A percentile compares a stretch with the other conserved stretches of the same genome.
These are phyloP conservation scores for Aegilops speltoides DNA, from an alignment of 176 grass and related monocot species.

Conservation along the genomic window DNA sequence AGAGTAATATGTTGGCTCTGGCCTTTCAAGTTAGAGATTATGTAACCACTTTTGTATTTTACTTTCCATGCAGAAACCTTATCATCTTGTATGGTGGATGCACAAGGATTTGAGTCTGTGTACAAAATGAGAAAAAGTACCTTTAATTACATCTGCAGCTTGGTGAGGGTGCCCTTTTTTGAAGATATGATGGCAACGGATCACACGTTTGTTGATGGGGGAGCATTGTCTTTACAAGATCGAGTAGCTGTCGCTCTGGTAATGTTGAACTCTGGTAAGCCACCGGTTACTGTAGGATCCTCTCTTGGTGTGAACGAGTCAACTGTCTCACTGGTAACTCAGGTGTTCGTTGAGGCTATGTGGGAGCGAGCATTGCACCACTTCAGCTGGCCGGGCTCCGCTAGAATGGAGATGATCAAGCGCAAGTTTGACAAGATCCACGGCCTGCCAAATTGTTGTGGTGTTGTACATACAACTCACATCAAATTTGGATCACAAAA, in stretches of 20 bases:
- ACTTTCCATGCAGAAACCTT: not conserved
- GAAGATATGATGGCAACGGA: not conserved
- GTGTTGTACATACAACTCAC: conserved; percentile 50
- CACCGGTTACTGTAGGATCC: conserved; percentile 37
- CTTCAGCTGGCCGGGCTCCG: conserved; percentile 41
- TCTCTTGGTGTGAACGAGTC: conserved; percentile 58
- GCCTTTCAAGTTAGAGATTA: not conserved
- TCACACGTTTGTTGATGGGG: not conserved
- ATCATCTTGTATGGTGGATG: not conserved
- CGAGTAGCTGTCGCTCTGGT: conserved; percentile 46
- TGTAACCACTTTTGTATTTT: not conserved
- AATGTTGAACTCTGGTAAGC: conserved; percentile 55
- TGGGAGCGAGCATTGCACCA: conserved; percentile 32
- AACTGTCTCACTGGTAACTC: conserved; percentile 47
- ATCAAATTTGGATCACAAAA: not conserved
- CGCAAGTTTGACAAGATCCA: conserved; percentile 47
- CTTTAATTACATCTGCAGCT: not conserved
- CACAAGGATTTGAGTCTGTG: not conserved
- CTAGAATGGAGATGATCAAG: conserved; percentile 45
- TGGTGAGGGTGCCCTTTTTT: not conserved
- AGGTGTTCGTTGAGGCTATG: conserved; percentile 61
- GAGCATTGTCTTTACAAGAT: conserved; percentile 25
- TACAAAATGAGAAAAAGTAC: not conserved
- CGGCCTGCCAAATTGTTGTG: conserved; percentile 59
- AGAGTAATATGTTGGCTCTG: not conserved